phyloP scores from a whole-genome alignment of 495 filamentous ascomycete genomes.

The Aspergillus haitiensis region DNA sequence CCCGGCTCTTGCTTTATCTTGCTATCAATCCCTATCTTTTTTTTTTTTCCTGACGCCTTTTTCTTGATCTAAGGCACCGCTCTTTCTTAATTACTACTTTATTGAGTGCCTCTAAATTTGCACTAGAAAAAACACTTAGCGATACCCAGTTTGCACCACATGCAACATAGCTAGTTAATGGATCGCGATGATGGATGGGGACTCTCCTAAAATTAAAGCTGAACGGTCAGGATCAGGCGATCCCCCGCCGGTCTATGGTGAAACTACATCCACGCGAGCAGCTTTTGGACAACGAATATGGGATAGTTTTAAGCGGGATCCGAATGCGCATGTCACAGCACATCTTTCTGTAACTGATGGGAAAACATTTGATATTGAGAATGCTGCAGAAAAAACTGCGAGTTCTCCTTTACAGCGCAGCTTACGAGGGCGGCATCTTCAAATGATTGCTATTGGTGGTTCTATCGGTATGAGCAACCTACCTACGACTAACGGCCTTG shows the following conservation, averaged over 20 bases:
- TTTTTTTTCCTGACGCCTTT: neutral
- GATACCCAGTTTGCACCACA: neutral
- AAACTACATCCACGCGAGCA: conserved; percentile 32
- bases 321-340: conserved; percentile 60
- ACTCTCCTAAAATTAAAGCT: conserved; percentile 32
- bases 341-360: conserved; percentile 56
- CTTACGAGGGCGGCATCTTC: conserved; percentile 82
- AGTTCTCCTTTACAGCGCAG: conserved; percentile 71
- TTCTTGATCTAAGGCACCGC: neutral
- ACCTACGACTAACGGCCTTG: neutral
- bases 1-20: neutral
- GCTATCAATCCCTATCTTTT: neutral
- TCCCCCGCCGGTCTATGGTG: conserved; percentile 41
- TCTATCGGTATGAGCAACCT: conserved; percentile 68
- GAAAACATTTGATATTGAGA: conserved; percentile 70
- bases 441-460: conserved; percentile 97
- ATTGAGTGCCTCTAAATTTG: too few species aligned
- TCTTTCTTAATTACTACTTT: too few species aligned
- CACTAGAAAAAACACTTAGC: too few species aligned
- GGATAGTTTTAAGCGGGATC: conserved; percentile 83
- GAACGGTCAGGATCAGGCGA: conserved; percentile 30
- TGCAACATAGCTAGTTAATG: neutral
- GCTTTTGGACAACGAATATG: conserved; percentile 52
- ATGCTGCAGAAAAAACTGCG: conserved; percentile 73
- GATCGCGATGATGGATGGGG: conserved; percentile 40